A percentile compares a stretch with the other conserved stretches of the same genome.
phyloP scores from a whole-genome alignment of 495 filamentous ascomycete species.

The Talaromyces trachyspermus region DNA sequence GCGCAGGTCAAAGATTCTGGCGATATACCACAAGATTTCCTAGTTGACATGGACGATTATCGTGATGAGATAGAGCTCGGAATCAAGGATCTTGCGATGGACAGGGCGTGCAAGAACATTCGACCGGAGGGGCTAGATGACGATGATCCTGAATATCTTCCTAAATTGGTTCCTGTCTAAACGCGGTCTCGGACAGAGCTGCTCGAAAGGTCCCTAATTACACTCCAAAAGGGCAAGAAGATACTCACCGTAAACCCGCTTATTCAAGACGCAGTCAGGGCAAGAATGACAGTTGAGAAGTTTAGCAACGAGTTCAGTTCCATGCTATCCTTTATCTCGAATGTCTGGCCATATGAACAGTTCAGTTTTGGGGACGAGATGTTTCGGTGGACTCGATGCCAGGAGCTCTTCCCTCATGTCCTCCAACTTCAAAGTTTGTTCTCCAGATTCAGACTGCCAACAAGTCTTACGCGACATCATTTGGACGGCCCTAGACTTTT shows the following conservation, averaged over 20 bases:
- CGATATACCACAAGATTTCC: not conserved
- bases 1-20: not conserved
- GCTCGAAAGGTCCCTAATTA: conserved; percentile 12
- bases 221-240: conserved; percentile 6
- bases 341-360: conserved; percentile 10
- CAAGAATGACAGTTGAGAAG: conserved; percentile 9
- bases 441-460: conserved; percentile 1
- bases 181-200: conserved; percentile 11
- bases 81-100: not conserved
- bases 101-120: not conserved
- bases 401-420: conserved; percentile 15
- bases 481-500: conserved; percentile 9
- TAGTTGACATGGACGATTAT: not conserved
- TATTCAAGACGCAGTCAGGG: conserved; percentile 17
- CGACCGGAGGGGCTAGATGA: not conserved
- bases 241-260: conserved; percentile 18
- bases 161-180: not conserved
- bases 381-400: conserved; percentile 13
- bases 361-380: conserved; percentile 12
- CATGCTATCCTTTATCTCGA: conserved; percentile 8
- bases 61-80: not conserved
- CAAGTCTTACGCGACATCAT: conserved; percentile 4
- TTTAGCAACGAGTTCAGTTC: conserved; percentile 5
- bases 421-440: conserved; percentile 9
- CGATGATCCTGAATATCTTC: not conserved